Conservation (phyloP, 73 alveolate species). For the Durusdinium trenchii region DNA sequence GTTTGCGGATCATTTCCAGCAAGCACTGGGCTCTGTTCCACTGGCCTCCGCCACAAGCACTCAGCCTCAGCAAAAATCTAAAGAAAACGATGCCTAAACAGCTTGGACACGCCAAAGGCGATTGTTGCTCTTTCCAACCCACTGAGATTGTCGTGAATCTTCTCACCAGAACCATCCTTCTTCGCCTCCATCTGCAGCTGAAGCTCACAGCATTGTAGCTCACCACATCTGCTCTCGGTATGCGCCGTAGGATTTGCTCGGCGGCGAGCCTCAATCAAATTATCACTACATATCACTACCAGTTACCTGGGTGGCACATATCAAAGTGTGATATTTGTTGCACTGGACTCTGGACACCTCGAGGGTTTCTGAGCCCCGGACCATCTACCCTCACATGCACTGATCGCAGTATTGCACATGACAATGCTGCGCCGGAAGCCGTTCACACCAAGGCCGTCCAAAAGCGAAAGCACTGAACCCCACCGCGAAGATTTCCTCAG, state of each 20-base stretch:
- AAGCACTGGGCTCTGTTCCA: neutral
- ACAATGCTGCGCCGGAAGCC: slow-evolving; percentile 13
- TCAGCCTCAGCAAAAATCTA: neutral
- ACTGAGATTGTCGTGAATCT: no score
- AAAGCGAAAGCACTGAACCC: neutral
- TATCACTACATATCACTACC: neutral
- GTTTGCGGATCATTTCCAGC: neutral
- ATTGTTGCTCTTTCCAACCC: no score
- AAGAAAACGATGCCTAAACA: neutral
- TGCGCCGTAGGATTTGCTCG: neutral
- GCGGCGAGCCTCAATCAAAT: neutral
- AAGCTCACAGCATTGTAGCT: slow-evolving; percentile 2
- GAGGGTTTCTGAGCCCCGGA: neutral
- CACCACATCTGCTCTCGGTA: neutral
- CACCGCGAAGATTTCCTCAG: neutral
- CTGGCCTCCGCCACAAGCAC: neutral
- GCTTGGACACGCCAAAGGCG: neutral
- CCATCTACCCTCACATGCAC: slow-evolving; percentile 32
- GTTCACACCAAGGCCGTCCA: neutral
- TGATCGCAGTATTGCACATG: slow-evolving; percentile 54
- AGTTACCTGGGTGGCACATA: neutral
- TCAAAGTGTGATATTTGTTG: neutral
- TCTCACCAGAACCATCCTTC: no score
- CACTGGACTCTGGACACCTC: neutral
- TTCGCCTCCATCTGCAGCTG: neutral